Conservation (phyloP, 495 filamentous ascomycete genomes). For the Penicillium bovifimosum region DNA sequence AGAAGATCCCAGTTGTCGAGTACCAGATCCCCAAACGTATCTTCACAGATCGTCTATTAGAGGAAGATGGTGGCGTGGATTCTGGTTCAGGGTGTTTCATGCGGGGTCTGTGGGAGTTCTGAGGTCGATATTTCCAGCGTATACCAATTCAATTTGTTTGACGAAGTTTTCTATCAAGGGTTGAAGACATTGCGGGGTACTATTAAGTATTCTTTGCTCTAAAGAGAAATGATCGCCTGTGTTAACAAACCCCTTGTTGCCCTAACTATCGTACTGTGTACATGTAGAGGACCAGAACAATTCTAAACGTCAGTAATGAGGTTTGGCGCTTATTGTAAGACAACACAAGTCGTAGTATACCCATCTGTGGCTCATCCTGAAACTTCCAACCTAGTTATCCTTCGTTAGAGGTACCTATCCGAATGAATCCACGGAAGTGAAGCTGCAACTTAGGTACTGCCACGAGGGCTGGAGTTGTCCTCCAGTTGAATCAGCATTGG, state of each 20-base stretch:
- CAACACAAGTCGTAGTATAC: background rate
- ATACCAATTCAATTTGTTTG: conserved; percentile 10
- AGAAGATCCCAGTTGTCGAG: conserved; percentile 82
- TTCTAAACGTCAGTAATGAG: background rate
- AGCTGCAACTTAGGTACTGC: too few relatives aligned
- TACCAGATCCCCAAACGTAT: conserved; percentile 90
- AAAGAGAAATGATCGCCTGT: background rate
- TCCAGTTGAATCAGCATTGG: too few relatives aligned
- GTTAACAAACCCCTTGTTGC: conserved; percentile 3
- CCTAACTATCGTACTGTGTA: background rate
- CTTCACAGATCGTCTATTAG: conserved; percentile 50
- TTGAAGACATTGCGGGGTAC: conserved; percentile 3
- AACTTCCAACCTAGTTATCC: too few relatives aligned
- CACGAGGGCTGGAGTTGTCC: too few relatives aligned
- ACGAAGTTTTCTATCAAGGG: background rate
- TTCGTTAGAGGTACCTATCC: too few relatives aligned
- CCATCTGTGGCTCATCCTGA: too few relatives aligned
- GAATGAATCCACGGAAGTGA: too few relatives aligned
- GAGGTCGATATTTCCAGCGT: conserved; percentile 10
- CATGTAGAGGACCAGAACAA: background rate
- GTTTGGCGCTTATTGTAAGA: background rate
- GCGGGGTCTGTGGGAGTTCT: conserved; percentile 39
- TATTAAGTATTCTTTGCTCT: background rate
- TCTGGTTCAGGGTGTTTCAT: conserved; percentile 35
- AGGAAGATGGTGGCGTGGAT: conserved; percentile 42